phyloP scores from a whole-genome alignment of 768 basidiomycete genomes.

The Tricholomella constricta region DNA sequence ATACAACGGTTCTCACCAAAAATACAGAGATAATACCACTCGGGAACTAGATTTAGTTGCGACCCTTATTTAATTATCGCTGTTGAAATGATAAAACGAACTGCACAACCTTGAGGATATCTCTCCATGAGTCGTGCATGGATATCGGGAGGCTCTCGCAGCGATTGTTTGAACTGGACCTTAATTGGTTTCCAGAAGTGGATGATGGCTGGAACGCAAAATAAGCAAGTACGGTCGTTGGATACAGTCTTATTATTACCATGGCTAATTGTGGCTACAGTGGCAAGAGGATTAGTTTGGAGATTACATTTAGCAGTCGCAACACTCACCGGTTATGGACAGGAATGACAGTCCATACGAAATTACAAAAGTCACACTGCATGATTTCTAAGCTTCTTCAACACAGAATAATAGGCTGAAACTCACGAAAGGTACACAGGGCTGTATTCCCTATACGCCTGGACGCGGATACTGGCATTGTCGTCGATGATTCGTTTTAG shows the following conservation, averaged over 20 bases:
- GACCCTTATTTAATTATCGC: no score
- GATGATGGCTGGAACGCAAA: constrained; percentile 38
- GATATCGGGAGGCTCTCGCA: constrained; percentile 60
- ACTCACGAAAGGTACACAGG: constrained; percentile 49
- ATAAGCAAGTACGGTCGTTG: background rate
- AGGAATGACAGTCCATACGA: constrained; percentile 64
- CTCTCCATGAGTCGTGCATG: constrained; percentile 60
- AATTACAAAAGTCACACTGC: constrained; percentile 54
- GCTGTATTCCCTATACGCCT: constrained; percentile 49
- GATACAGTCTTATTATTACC: constrained; percentile 22
- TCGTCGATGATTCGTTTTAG: constrained; percentile 42
- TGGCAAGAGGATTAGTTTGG: background rate
- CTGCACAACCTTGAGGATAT: constrained; percentile 54
- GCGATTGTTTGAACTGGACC: constrained; percentile 49
- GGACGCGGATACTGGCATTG: constrained; percentile 40
- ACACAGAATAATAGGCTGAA: background rate
- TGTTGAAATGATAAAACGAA: no score
- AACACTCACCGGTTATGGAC: constrained; percentile 55
- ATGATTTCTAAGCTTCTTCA: background rate
- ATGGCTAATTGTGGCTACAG: constrained; percentile 47
- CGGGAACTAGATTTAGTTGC: no score
- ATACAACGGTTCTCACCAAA: constrained; percentile 32
- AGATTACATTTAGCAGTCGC: no score
- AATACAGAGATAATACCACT: constrained; percentile 63
- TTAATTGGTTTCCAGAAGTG: constrained; percentile 61